These are phyloP conservation scores for Tetrapisispora phaffii DNA, from an alignment of 805 yeast genomes.

Conservation along the genomic window DNA sequence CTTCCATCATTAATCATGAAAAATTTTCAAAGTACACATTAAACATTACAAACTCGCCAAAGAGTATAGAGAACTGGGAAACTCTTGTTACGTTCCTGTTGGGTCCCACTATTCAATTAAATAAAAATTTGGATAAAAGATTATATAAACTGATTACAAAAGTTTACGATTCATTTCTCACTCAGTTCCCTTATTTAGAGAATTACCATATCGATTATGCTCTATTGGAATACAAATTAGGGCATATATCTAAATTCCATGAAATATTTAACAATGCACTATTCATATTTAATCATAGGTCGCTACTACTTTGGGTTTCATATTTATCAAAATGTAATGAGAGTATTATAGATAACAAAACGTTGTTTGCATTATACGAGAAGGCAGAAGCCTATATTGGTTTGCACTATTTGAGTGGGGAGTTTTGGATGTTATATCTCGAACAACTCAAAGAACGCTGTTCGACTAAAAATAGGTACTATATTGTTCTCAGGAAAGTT, in stretches of 20 bases:
- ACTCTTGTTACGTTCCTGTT: constrained; percentile 20
- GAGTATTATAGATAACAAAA: constrained; percentile 14
- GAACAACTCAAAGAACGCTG: constrained; percentile 20
- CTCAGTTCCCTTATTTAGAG: constrained; percentile 26
- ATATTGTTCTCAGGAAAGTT: constrained; percentile 22
- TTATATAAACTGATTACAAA: constrained; percentile 14
- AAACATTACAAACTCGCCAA: constrained; percentile 20
- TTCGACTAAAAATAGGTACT: constrained; percentile 14
- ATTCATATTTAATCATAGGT: constrained; percentile 19
- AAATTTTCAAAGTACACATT: constrained; percentile 21
- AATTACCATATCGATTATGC: constrained; percentile 30
- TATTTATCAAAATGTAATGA: constrained; percentile 27
- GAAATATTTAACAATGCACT: constrained; percentile 20
- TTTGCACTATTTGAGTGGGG: constrained; percentile 27
- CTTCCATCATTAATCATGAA: constrained; percentile 12
- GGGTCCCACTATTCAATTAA: constrained; percentile 18
- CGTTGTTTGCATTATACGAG: constrained; percentile 23
- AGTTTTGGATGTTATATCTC: constrained; percentile 29
- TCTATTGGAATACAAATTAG: constrained; percentile 26
- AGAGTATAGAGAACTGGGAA: constrained; percentile 26
- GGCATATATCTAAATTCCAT: constrained; percentile 21
- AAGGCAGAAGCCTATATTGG: constrained; percentile 27
- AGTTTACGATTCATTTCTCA: constrained; percentile 24
- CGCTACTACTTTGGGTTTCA: constrained; percentile 26
- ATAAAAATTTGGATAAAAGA: constrained; percentile 16